Base-by-base conservation (phyloP, 1,139 yeast species). In the Kluyveromyces marxianus region DNA sequence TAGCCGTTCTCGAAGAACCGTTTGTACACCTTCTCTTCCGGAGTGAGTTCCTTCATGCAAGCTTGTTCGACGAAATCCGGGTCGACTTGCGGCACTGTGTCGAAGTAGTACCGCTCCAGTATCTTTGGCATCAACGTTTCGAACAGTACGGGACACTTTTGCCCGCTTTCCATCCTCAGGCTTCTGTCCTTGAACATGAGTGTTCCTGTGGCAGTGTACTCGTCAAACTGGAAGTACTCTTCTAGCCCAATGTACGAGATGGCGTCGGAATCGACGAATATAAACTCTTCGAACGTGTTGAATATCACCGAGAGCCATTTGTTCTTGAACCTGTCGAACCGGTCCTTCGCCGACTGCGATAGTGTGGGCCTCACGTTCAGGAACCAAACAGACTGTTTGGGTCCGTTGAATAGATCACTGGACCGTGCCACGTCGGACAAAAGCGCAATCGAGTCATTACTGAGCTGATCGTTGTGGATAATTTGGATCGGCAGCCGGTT, bases 251-350 rank as follows among this genome's bases (percentile, higher is more conserved):
- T 64, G 51, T 74, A 59, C 35, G 73, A 57, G 1, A 74, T 76
- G 0, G 77, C 67, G 53, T 76, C 80, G 25, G 77, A 74, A 56
- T 76, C 80, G 47, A 76, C 50, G 29, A 76, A 60, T 8, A 75
- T 60, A 53, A 72, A 68, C 51, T 76, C 79, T 44, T 69, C 70
- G 48, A 75, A 75, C n/a, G 77, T 67, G 48, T 72, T 72, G 60
- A 75, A 74, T 25, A 73, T 48, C 3, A 71, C 63, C 3, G 78
- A 76, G 42, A 74, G 53, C 48, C 76, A 66, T 52, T 76, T 76
- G 55, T 72, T 75, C 43, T 72, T 73, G 57, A 70, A 75, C 1
- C 73, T 69, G 4, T 59, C 57, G 49, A 75, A 76, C 48, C 70
- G 67, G 35, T 52, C 52, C 35, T 57, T 59, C 48, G 58, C 63